Base-by-base conservation (phyloP, 1,284 basidiomycete species). In the Vanrija sp. region DNA sequence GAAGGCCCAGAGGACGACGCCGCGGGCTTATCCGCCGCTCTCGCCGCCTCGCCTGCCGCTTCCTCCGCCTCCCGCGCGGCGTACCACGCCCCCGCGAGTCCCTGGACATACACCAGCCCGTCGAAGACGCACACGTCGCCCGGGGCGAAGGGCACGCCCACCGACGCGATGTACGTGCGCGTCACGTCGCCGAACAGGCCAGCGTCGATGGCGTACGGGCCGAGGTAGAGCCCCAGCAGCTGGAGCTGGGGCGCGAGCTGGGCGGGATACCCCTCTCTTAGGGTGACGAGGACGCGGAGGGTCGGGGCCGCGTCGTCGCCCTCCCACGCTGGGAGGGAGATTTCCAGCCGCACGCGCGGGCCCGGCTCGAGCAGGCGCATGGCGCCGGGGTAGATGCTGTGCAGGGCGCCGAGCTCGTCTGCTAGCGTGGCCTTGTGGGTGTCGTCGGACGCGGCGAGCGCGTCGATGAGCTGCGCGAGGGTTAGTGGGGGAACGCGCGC, bases 51-150 rank as follows among this genome's bases (percentile, higher is more conserved):
- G 0, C 81, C 82, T 0, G 78, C 81, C 43, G 79, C 81, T 41
- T 82, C 83, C 42, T 76, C 77, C 55, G 77, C 83, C 12, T 88
- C 75, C 23, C 79, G 82, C 4, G 83, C 81, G 53, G 81, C 79
- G 64, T 89, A 88, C 90, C 90, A 93, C 42, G 71, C 67, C 36
- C 79, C 77, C 53, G 84, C 86, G 23, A 80, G 78, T 47, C 87
- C 84, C 42, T 87, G 76, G n/a, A 87, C 83, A 68, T 82, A 84
- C 66, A 89, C 86, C 10, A 93, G 75, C 10, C 91, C 90, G 61
- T 95, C 91, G 68, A 94, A 95, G 15, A 94, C 87, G 65, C 88
- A 90, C 14, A 90, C 84, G 2, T 80, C 81, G 47, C 85, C 89
- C 18, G 83, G 77, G 0, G 78, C 77, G 83, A 87, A 92, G 54